phyloP scores from a whole-genome alignment of 331 rosid species.

The Acacia pycnantha region DNA sequence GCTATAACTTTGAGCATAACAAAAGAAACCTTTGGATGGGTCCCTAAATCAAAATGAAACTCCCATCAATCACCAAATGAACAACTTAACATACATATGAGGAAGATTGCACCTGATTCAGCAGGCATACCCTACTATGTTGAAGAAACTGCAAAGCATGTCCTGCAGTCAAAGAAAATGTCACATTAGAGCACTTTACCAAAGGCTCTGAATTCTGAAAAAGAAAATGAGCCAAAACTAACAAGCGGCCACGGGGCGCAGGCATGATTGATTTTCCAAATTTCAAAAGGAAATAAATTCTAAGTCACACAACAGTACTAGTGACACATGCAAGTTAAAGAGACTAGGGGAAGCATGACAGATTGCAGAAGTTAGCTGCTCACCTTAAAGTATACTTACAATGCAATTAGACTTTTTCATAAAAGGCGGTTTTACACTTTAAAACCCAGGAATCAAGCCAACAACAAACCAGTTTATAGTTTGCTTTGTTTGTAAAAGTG shows the following conservation, averaged over 20 bases:
- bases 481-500: not conserved
- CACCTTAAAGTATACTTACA: slow-evolving; percentile 2
- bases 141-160: slow-evolving; percentile 98
- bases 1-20: slow-evolving; percentile 86
- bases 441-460: not conserved
- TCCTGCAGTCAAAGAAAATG: slow-evolving; percentile 65
- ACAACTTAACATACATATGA: slow-evolving; percentile 29
- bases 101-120: slow-evolving; percentile 21
- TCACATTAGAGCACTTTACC: slow-evolving; percentile 35
- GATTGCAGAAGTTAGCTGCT: slow-evolving; percentile 7
- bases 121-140: slow-evolving; percentile 75
- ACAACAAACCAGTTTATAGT: not conserved
- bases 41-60: slow-evolving; percentile 61
- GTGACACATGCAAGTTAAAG: not conserved
- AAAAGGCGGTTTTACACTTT: not conserved
- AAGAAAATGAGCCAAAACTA: slow-evolving; percentile 18
- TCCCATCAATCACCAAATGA: slow-evolving; percentile 23
- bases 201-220: not conserved
- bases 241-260: not conserved
- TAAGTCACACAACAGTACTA: slow-evolving; percentile 12
- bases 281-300: slow-evolving; percentile 19
- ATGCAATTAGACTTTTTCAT: not conserved
- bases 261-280: not conserved
- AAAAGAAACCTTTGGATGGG: slow-evolving; percentile 84
- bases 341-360: not conserved